Evolutionary conservation across 257 asterid species (phyloP).

Genomic region (Fraxinus quadrangulata): DNA sequence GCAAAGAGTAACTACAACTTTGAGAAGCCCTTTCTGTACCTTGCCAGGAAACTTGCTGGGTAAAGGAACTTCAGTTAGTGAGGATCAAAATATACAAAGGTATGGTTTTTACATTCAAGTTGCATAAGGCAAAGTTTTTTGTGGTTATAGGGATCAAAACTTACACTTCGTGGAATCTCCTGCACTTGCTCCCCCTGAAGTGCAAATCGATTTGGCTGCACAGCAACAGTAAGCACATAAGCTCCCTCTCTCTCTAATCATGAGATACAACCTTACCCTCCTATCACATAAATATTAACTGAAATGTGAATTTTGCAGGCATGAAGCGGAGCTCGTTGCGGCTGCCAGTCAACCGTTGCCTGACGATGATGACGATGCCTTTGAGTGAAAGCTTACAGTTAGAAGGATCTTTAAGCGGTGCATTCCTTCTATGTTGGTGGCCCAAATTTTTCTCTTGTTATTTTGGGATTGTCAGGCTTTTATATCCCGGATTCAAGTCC

Average conservation of each 20-base stretch:
- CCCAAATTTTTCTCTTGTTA: constrained; percentile 15
- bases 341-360: constrained; percentile 77
- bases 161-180: constrained; percentile 88
- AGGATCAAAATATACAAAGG: neutral
- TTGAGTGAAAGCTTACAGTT: constrained; percentile 35
- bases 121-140: neutral
- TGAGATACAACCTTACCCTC: too few relatives aligned
- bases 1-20: constrained; percentile 89
- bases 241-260: neutral
- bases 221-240: constrained; percentile 58
- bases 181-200: constrained; percentile 95
- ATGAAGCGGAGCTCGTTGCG: constrained; percentile 57
- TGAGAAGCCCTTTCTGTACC: constrained; percentile 85
- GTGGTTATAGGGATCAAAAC: constrained; percentile 52
- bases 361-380: constrained; percentile 71
- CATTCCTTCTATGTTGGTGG: constrained; percentile 8
- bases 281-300: neutral
- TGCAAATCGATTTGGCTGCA: constrained; percentile 68
- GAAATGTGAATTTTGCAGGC: constrained; percentile 36
- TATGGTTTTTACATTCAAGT: neutral
- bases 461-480: constrained; percentile 19
- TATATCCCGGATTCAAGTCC: constrained; percentile 7
- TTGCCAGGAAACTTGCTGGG: constrained; percentile 95
- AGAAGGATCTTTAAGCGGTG: neutral
- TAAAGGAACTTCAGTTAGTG: constrained; percentile 17